Percentiles rank a stretch among this genome's conserved stretches.
phyloP scores from a whole-genome alignment of 2,329 filamentous ascomycete species.

The Colletotrichum kahawae region DNA sequence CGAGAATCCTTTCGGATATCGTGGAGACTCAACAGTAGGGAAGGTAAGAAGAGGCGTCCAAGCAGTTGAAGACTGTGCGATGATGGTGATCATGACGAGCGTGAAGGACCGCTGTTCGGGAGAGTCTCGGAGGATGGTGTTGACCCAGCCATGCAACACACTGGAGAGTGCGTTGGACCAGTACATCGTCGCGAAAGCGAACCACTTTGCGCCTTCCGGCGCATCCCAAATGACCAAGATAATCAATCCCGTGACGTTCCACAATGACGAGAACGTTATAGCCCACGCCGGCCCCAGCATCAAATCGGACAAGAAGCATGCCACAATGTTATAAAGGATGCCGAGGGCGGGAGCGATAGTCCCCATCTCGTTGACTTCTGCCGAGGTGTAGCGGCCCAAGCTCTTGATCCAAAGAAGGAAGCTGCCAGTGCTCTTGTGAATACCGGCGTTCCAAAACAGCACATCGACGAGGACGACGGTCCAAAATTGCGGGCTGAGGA shows the following conservation, averaged over 20 bases:
- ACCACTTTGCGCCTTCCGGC: conserved; percentile 58
- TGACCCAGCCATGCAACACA: conserved; percentile 18
- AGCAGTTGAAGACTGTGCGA: conserved; percentile 58
- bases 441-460: conserved; percentile 54
- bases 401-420: conserved; percentile 45
- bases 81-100: conserved; percentile 30
- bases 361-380: conserved; percentile 57
- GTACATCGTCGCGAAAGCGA: conserved; percentile 48
- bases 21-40: conserved; percentile 46
- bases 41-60: conserved; percentile 62
- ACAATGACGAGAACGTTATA: conserved; percentile 11
- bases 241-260: conserved; percentile 6
- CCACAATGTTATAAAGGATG: conserved; percentile 7
- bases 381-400: conserved; percentile 45
- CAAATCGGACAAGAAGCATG: conserved; percentile 16
- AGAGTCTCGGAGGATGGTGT: conserved; percentile 13
- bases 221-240: conserved; percentile 62
- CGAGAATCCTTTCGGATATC: conserved; percentile 49
- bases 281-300: conserved; percentile 36
- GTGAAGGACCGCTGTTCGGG: conserved; percentile 17
- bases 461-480: conserved; percentile 39
- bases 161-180: conserved; percentile 15
- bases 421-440: conserved; percentile 38
- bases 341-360: conserved; percentile 13
- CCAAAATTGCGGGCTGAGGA: conserved; percentile 44